These are phyloP conservation scores for Globisporangium parvum DNA, from an alignment of 352 stramenopile species.

Conservation along the genomic window DNA sequence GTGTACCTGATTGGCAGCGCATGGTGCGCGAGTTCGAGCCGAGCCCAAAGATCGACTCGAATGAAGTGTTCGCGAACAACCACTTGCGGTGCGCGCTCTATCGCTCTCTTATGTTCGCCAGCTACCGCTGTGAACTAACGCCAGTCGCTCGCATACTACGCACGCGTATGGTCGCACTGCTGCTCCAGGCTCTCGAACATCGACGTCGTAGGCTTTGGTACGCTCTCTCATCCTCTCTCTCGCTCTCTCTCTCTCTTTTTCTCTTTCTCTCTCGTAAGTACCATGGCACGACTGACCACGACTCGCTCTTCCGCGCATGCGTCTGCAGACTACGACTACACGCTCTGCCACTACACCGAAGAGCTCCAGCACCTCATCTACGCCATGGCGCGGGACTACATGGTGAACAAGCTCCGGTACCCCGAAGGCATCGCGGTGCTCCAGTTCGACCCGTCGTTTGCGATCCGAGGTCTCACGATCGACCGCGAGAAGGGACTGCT, in stretches of 20 bases:
- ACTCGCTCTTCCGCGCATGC: no score
- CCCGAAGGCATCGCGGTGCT: slow-evolving; percentile 72
- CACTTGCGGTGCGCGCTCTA: slow-evolving; percentile 33
- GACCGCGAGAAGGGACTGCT: slow-evolving; percentile 91
- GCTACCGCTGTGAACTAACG: no score
- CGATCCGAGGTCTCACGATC: slow-evolving; percentile 90
- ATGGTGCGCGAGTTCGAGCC: slow-evolving; percentile 37
- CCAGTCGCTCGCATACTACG: neutral
- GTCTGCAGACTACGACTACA: slow-evolving; percentile 93
- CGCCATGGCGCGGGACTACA: slow-evolving; percentile 81
- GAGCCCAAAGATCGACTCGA: slow-evolving; percentile 29
- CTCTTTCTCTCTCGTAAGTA: neutral
- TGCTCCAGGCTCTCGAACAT: slow-evolving; percentile 42
- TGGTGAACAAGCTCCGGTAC: slow-evolving; percentile 86
- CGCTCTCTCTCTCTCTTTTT: neutral
- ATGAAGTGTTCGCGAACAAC: slow-evolving; percentile 75
- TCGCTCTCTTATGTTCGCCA: neutral
- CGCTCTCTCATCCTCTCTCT: neutral
- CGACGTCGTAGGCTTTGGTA: slow-evolving; percentile 70
- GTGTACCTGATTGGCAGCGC: no score
- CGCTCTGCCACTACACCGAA: slow-evolving; percentile 89
- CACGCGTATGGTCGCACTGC: neutral
- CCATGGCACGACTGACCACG: no score
- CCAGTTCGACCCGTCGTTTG: slow-evolving; percentile 87
- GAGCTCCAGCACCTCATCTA: slow-evolving; percentile 92